Conservation (phyloP, 1,139 yeast species). For the Ashbya aceris region DNA sequence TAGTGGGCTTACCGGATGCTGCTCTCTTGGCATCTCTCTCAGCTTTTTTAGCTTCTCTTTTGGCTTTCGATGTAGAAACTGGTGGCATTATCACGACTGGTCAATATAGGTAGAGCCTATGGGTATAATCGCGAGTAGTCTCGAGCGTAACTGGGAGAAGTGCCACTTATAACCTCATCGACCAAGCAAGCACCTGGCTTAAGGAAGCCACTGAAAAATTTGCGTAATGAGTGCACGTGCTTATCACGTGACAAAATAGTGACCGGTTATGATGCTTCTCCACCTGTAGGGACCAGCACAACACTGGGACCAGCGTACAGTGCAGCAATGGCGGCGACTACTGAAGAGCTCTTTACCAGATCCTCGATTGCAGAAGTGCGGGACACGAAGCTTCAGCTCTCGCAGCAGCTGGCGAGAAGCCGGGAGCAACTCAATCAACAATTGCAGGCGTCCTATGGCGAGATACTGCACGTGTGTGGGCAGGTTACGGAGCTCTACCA, state of each 20-base stretch:
- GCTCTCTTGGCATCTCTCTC: constrained; percentile 89
- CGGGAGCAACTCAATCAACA: constrained; percentile 15
- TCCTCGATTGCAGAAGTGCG: constrained; percentile 14
- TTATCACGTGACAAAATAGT: no score
- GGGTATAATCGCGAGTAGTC: no score
- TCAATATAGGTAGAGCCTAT: no score
- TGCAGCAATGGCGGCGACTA: no score
- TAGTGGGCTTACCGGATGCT: constrained; percentile 60
- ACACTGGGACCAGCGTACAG: no score
- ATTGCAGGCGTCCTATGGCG: constrained; percentile 17
- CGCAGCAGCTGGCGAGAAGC: constrained; percentile 12
- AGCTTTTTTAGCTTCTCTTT: constrained; percentile 94
- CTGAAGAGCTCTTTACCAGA: constrained; percentile 10
- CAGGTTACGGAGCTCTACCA: constrained; percentile 13
- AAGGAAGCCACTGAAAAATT: no score
- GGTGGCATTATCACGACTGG: constrained; percentile 26
- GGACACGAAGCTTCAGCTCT: constrained; percentile 15
- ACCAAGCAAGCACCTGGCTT: no score
- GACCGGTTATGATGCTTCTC: no score
- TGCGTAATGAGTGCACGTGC: no score
- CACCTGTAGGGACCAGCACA: no score
- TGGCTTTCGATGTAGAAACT: constrained; percentile 84
- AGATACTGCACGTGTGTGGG: constrained; percentile 19
- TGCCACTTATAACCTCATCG: no score
- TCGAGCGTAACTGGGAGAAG: no score